A percentile compares a stretch with the other conserved stretches of the same genome.
phyloP scores from a whole-genome alignment of 202 grass and related monocot species.

The Setaria italica region DNA sequence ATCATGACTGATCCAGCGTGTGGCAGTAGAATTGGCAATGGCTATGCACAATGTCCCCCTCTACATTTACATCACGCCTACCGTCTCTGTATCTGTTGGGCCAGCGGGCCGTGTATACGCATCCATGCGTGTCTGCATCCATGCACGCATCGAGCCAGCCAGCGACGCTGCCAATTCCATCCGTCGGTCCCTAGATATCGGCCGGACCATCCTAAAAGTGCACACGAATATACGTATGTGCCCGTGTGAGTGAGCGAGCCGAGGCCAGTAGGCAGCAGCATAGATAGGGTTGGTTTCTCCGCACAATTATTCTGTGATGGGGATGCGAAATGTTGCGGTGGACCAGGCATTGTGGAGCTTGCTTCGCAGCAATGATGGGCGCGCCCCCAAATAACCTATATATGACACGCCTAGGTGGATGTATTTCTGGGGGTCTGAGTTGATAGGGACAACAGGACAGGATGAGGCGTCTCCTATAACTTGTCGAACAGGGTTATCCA shows the following conservation, averaged over 20 bases:
- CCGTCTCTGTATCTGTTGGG: neutral
- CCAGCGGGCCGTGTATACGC: neutral
- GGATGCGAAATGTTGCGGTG: constrained; percentile 31
- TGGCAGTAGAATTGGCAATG: neutral
- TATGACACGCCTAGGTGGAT: neutral
- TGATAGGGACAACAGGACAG: neutral
- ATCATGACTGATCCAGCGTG: neutral
- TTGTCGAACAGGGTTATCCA: neutral
- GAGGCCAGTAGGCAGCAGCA: no score
- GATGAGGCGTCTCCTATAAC: neutral
- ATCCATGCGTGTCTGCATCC: neutral
- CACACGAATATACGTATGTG: neutral
- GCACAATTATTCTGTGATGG: neutral
- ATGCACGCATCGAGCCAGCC: neutral
- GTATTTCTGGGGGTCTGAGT: neutral
- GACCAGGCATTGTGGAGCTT: neutral
- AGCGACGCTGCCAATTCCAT: neutral
- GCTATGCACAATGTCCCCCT: neutral
- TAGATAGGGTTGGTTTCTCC: neutral
- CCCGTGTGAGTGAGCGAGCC: no score
- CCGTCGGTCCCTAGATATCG: neutral
- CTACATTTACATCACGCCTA: neutral
- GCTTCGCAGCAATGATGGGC: constrained; percentile 1
- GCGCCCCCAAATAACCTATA: neutral
- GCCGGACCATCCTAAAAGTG: neutral